Evolutionary conservation across 441 rosid species (phyloP).

Genomic region (Croton laevigatus): DNA sequence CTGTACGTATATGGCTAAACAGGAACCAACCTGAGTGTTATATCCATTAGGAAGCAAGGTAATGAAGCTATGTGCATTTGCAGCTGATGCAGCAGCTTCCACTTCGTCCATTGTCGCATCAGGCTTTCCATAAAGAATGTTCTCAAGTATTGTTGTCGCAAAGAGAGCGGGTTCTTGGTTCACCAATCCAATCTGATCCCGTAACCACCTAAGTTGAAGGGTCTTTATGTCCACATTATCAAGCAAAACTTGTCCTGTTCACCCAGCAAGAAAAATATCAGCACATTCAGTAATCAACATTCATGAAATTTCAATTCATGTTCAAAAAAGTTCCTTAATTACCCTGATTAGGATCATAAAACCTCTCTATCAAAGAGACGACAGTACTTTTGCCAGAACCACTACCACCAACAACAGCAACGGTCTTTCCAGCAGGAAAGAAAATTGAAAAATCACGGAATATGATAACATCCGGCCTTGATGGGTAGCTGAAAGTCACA

Average conservation of each 20-base stretch:
- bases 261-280: conserved; percentile 23
- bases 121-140: conserved; percentile 86
- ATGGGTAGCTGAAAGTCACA: conserved; percentile 94
- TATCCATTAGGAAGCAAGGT: conserved; percentile 91
- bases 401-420: conserved; percentile 97
- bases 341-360: conserved; percentile 93
- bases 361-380: conserved; percentile 88
- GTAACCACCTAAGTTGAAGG: conserved; percentile 77
- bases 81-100: conserved; percentile 89
- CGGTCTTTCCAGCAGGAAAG: conserved; percentile 93
- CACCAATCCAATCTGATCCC: conserved; percentile 91
- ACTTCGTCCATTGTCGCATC: conserved; percentile 87
- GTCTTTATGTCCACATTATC: conserved; percentile 87
- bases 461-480: conserved; percentile 89
- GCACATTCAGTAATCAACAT: conserved; percentile 10
- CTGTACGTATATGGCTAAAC: background rate
- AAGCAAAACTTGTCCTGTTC: conserved; percentile 81
- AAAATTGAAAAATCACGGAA: conserved; percentile 82
- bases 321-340: conserved; percentile 18
- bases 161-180: conserved; percentile 98
- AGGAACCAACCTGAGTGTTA: conserved; percentile 67
- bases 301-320: conserved; percentile 3
- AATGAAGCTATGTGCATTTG: conserved; percentile 91
- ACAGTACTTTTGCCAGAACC: conserved; percentile 99
- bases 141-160: conserved; percentile 91